Evolutionary conservation across 768 basidiomycete genomes (phyloP), one percentile per base, ranked within the genome.

Genomic region (Pisolithus albus): DNA sequence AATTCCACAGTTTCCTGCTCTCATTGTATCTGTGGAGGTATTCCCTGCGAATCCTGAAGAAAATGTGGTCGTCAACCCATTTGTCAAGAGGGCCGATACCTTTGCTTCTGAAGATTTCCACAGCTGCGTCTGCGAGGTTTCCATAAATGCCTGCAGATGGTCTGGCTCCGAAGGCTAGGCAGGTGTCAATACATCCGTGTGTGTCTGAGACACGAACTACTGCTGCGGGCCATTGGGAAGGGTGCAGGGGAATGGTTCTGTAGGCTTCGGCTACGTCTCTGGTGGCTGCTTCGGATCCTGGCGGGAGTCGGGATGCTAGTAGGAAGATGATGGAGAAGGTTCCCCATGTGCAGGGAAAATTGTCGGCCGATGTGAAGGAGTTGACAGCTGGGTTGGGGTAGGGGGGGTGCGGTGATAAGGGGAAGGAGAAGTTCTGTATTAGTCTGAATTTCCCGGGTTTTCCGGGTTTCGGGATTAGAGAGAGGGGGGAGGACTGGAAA

Each of bases 321-420:
- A 64, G 50, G n/a, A 56, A 67, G 0, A 75, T 52, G 0, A 64
- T 59, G 0, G 57, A 46, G 46, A 78, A 77, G 0, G 73, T 76
- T 1, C 73, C 73, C 75, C 74, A 77, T 0, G 70, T 71, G 59
- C 72, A 73, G 0, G 75, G 75, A 50, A 70, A 67, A 15, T 55
- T 13, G 16, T 59, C 44, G 0, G 73, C 54, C 36, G 67, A 38
- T 24, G 47, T 46, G n/a, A n/a, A 47, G 7, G 44, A 52, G 30
- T 52, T 47, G 34, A 52, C 40, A 11, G 51, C 36, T 5, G 45
- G 46, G 21, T 36, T 38, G 19, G 37, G 9, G 24, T n/a, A 11
- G 3, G 34, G 24, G 18, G 40, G 38, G 18, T 24, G 11, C 10
- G 40, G 40, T 0, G 3, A 19, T 1, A 13, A 10, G 5, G 44